Conservation (phyloP, 2,329 filamentous ascomycete genomes). For the Epichloe sp. region DNA sequence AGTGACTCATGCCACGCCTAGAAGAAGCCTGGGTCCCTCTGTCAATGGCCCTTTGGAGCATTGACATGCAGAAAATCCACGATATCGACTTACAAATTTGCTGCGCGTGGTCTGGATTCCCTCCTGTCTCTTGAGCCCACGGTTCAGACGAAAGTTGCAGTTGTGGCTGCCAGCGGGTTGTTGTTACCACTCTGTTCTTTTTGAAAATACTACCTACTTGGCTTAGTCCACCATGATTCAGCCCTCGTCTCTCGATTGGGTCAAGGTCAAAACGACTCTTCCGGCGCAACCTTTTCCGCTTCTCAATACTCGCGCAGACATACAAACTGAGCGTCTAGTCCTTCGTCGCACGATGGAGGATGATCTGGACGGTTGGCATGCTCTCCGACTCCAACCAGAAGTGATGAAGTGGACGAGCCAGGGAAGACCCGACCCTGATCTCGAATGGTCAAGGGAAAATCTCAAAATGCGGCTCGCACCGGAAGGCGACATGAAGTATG, state of each 20-base stretch:
- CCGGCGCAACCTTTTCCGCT: conserved; percentile 30
- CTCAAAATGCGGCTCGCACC: conserved; percentile 32
- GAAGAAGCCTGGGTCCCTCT: not conserved
- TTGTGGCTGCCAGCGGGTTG: too few species aligned
- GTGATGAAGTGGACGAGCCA: conserved; percentile 46
- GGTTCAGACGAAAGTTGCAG: not conserved
- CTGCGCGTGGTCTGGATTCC: not conserved
- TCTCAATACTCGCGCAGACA: conserved; percentile 22
- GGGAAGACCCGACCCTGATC: conserved; percentile 28
- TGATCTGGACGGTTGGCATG: conserved; percentile 37
- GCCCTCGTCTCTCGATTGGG: conserved; percentile 14
- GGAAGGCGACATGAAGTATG: conserved; percentile 38
- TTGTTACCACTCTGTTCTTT: not conserved
- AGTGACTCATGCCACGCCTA: not conserved
- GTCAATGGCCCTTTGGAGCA: not conserved
- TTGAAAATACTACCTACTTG: not conserved
- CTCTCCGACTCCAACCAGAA: conserved; percentile 42
- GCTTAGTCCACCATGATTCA: not conserved
- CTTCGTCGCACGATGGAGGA: conserved; percentile 35
- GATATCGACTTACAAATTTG: too few species aligned
- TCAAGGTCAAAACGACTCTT: conserved; percentile 35
- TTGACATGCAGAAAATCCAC: too few species aligned
- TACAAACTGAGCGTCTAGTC: conserved; percentile 40
- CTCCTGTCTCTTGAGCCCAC: not conserved
- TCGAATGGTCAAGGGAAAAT: conserved; percentile 28